phyloP scores from a whole-genome alignment of 179 eudicot species.

The Drosera spatulata region DNA sequence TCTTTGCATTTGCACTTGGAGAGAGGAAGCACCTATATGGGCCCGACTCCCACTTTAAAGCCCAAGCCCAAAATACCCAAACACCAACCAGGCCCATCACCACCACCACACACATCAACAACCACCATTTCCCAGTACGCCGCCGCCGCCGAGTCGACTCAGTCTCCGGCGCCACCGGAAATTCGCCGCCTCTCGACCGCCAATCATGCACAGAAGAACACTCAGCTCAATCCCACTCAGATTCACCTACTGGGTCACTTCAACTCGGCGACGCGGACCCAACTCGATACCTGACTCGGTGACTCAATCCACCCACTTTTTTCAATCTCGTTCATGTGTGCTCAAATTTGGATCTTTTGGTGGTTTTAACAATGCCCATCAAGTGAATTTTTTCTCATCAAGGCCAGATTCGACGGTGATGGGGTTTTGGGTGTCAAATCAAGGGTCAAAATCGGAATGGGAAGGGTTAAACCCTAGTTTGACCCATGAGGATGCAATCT shows the following conservation, averaged over 20 bases:
- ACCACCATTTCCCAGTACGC: too few relatives aligned
- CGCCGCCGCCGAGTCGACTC: too few relatives aligned
- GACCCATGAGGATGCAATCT: conserved; percentile 55
- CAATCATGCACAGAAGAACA: too few relatives aligned
- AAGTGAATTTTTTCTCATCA: conserved; percentile 38
- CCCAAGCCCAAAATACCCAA: too few relatives aligned
- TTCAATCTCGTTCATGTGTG: conserved; percentile 18
- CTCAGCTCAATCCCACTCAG: too few relatives aligned
- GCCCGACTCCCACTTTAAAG: too few relatives aligned
- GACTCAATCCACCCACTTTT: conserved; percentile 28
- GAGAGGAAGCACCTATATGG: too few relatives aligned
- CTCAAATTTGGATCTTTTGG: conserved; percentile 7
- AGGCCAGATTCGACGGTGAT: conserved; percentile 27
- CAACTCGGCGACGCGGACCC: conserved; percentile 26
- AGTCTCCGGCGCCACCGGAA: too few relatives aligned
- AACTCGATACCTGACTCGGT: conserved; percentile 34
- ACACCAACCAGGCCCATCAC: too few relatives aligned
- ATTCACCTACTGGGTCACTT: background rate
- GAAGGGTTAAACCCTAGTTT: conserved; percentile 17
- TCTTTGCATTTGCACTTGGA: too few relatives aligned
- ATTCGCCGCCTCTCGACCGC: too few relatives aligned
- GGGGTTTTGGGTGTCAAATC: conserved; percentile 27
- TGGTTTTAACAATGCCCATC: conserved; percentile 8
- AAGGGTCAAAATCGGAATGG: conserved; percentile 45
- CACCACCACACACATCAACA: too few relatives aligned